phyloP scores from a whole-genome alignment of 305 asterid genomes.

The Caryopteris hybrid region DNA sequence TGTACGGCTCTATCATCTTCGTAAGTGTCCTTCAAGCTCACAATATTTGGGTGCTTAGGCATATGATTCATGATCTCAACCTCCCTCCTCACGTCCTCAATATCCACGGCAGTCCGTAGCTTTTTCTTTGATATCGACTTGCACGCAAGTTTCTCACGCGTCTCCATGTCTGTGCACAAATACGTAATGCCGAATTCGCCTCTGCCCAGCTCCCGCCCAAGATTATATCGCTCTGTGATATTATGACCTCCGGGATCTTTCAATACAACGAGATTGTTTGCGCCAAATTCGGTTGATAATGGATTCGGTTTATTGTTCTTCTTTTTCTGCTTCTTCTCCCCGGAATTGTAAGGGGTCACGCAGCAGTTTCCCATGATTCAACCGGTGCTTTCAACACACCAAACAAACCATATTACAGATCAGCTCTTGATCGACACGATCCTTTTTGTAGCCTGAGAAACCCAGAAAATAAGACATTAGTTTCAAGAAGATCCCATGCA shows the following conservation, averaged over 20 bases:
- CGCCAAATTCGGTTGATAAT: not conserved
- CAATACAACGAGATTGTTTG: not conserved
- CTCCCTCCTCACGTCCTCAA: not conserved
- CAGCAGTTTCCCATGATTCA: not conserved
- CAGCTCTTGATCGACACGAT: not conserved
- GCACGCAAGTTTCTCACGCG: not conserved
- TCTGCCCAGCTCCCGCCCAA: not conserved
- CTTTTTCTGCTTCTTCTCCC: not conserved
- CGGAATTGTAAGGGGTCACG: not conserved
- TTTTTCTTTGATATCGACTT: not conserved
- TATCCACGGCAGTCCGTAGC: not conserved
- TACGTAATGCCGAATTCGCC: not conserved
- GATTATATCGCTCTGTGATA: not conserved
- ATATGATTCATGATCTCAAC: not conserved
- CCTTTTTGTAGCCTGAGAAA: not conserved
- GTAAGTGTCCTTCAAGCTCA: not conserved
- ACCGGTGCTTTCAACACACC: not conserved
- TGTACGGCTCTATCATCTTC: not conserved
- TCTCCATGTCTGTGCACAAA: not conserved
- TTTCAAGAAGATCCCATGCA: not conserved
- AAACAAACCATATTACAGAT: slow-evolving; percentile 2
- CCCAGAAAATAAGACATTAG: not conserved
- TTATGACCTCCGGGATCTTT: not conserved
- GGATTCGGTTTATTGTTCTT: not conserved
- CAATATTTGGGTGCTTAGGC: not conserved